A percentile compares a stretch with the other conserved stretches of the same genome.
Conservation (phyloP, 257 asterid genomes). For the Lantana camara region DNA sequence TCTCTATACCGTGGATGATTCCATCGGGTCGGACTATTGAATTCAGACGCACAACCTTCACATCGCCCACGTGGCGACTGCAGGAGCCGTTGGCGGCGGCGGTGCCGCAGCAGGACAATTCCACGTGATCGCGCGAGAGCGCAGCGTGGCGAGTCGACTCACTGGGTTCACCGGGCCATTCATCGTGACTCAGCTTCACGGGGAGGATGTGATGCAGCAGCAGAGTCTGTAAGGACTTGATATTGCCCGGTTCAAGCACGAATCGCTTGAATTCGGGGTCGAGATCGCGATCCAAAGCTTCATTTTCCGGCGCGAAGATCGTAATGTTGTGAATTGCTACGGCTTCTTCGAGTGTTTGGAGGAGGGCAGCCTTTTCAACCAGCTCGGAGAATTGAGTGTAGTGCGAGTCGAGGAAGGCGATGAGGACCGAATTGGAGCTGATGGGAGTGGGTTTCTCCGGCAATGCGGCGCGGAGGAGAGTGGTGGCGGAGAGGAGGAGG, state of each 20-base stretch:
- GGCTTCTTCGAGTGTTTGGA: conserved; percentile 2
- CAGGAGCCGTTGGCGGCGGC: background rate
- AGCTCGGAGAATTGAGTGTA: conserved; percentile 1
- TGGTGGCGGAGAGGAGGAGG: background rate
- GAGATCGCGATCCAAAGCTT: conserved; percentile 1
- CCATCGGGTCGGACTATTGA: background rate
- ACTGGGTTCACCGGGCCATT: background rate
- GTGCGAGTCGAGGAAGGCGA: background rate
- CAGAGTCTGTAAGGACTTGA: background rate
- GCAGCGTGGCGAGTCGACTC: background rate
- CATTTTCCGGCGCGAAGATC: background rate
- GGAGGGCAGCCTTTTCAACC: background rate
- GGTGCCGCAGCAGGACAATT: background rate
- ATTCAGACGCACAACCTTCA: background rate
- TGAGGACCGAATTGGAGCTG: conserved; percentile 3
- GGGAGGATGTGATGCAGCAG: background rate
- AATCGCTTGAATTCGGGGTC: conserved; percentile 4
- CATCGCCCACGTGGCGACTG: background rate
- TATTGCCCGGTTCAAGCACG: background rate
- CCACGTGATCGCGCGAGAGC: background rate
- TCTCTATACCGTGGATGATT: background rate
- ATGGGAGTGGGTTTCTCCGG: background rate
- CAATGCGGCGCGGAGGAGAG: background rate
- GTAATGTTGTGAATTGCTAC: background rate
- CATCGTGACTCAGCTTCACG: background rate